Evolutionary conservation across 2,329 filamentous ascomycete species (phyloP).

Genomic region (Rachicladosporium sp.): DNA sequence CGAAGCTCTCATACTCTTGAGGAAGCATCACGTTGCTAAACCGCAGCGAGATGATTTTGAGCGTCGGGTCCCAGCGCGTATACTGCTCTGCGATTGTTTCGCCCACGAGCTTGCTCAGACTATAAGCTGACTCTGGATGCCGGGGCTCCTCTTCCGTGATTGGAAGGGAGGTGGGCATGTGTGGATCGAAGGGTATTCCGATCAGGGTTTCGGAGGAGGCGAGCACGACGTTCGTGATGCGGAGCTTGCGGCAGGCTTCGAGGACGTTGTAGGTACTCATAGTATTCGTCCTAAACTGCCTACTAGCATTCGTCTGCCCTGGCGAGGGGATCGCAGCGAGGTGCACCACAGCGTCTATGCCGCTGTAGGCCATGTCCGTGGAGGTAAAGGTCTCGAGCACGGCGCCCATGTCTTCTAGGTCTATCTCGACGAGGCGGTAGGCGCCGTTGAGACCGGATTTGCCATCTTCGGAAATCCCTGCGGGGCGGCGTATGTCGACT

Average conservation of each 20-base stretch:
- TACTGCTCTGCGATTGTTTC: constrained; percentile 15
- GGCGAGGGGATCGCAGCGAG: constrained; percentile 15
- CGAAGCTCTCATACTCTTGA: constrained; percentile 12
- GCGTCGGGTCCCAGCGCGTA: constrained; percentile 11
- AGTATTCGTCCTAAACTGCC: constrained; percentile 14
- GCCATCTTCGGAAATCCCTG: constrained; percentile 15
- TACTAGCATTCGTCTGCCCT: constrained; percentile 12
- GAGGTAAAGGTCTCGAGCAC: constrained; percentile 13
- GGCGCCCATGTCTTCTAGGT: constrained; percentile 14
- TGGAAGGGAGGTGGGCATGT: constrained; percentile 9
- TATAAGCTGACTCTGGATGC: constrained; percentile 13
- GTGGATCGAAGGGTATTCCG: constrained; percentile 14
- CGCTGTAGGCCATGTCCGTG: constrained; percentile 15
- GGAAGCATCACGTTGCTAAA: constrained; percentile 17
- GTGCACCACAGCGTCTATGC: constrained; percentile 14
- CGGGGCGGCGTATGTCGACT: constrained; percentile 12
- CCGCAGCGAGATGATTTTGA: constrained; percentile 13
- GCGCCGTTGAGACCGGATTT: constrained; percentile 13
- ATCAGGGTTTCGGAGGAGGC: constrained; percentile 14
- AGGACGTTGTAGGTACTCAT: constrained; percentile 16
- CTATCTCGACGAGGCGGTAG: constrained; percentile 14
- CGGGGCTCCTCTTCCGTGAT: constrained; percentile 14
- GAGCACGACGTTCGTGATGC: constrained; percentile 15
- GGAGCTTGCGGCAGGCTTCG: constrained; percentile 13
- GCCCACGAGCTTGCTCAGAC: constrained; percentile 12